Evolutionary conservation across 768 basidiomycete genomes (phyloP), one percentile per base, ranked within the genome.

Genomic region (Coprinopsis marcescibilis): DNA sequence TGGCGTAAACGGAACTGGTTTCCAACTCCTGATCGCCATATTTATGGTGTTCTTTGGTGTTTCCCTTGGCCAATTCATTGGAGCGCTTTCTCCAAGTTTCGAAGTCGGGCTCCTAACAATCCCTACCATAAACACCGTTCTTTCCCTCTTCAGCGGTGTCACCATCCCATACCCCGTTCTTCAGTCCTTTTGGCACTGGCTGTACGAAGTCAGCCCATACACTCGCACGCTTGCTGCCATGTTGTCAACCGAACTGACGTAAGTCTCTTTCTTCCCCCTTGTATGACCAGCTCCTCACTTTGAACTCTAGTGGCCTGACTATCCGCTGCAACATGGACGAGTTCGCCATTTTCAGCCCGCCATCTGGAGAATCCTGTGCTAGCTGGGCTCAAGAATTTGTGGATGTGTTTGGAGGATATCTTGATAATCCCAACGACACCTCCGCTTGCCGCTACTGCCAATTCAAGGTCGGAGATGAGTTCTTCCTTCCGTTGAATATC

Each of bases 81-180:
- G 81, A 17, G 80, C 90, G 1, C 63, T 90, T 14, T 81, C 82
- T 1, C 89, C 90, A 0, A 79, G 81, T 37, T 75, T 92, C 42
- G 81, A 85, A 57, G 73, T 70, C 48, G 88, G 88, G 8, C 84
- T 85, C 4, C 66, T 91, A 46, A 84, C 83, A 67, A 90, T 87
- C 60, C 89, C 89, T 1, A 84, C 88, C 72, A 50, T 89, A 38
- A 68, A 73, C 34, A 61, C 83, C 24, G 68, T 84, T 30, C 75
- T 89, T 42, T 65, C 76, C 3, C 74, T 81, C 13, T 90, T 90
- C 76, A 88, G 85, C 54, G 89, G 89, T 58, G 85, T 89, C 13
- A 83, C 84, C 1, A 78, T 89, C 45, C 86, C 85, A 0, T 83
- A 75, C 48, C 76, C 81, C 0, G 72, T 71, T 3, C 63, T 89